Evolutionary conservation across 2,329 filamentous ascomycete genomes (phyloP).

Genomic region (Chaetomium sp.): DNA sequence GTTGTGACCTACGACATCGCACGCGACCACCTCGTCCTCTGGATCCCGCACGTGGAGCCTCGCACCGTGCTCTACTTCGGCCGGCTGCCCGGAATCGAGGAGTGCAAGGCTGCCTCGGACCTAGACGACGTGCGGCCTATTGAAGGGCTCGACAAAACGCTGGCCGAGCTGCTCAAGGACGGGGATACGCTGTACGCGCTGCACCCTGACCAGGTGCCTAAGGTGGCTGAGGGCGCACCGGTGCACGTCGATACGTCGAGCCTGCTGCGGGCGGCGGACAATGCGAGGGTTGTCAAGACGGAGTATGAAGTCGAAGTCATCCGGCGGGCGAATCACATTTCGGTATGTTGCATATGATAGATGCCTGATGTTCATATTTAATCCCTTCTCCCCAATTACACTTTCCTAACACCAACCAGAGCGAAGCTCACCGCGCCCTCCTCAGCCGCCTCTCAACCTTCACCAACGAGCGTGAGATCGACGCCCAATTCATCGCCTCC

Average conservation of each 20-base stretch:
- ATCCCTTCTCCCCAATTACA: not conserved
- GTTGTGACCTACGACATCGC: conserved; percentile 51
- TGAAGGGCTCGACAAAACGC: conserved; percentile 40
- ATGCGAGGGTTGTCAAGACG: conserved; percentile 74
- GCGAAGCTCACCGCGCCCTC: conserved; percentile 67
- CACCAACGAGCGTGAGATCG: conserved; percentile 73
- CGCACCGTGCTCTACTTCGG: conserved; percentile 59
- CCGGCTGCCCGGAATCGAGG: conserved; percentile 50
- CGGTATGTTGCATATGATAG: conserved; percentile 27
- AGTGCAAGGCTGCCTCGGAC: conserved; percentile 57
- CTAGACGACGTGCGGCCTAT: conserved; percentile 64
- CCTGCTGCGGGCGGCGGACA: conserved; percentile 68
- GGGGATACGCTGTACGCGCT: conserved; percentile 40
- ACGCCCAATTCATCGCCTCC: conserved; percentile 66
- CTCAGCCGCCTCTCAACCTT: conserved; percentile 57
- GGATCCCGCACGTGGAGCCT: conserved; percentile 64
- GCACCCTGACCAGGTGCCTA: conserved; percentile 29
- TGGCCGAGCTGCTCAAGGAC: conserved; percentile 40
- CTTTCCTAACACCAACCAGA: conserved; percentile 23
- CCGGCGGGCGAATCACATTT: conserved; percentile 72
- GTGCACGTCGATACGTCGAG: conserved; percentile 41
- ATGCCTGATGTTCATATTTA: not conserved
- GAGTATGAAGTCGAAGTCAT: conserved; percentile 80
- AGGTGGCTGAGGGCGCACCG: conserved; percentile 21
- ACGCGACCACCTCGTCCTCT: conserved; percentile 60